Evolutionary conservation across 805 yeast genomes (phyloP), one percentile per base, ranked within the genome.

Genomic region (Hanseniaspora valbyensis): DNA sequence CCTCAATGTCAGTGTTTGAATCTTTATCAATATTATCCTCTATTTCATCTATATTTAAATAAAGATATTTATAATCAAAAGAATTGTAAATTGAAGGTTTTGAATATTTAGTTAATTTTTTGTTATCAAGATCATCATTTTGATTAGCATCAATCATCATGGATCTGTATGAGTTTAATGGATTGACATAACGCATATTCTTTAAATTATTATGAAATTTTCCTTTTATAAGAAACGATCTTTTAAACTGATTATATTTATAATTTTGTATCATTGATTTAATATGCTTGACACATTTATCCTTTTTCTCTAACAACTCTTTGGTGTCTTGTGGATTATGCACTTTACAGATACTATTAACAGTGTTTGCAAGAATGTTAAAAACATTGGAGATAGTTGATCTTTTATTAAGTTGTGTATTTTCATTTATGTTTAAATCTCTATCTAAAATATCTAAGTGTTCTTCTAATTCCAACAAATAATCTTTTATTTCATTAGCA

Each of bases 1-100:
- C 51, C 24, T 48, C 51, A 6, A 16, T 29, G 18, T 48, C 51
- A 7, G 39, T 48, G 4, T 29, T 37, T 10, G 34, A 24, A 2
- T 48, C 51, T 7, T 28, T n/a, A 8, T 13, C 44, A 25, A 40
- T 18, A 32, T 40, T 33, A 9, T 40, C 51, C 1, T 13, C 3
- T 4, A 48, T 13, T 16, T 33, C 24, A 14, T 40, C 36, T 4
- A 32, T 8, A 6, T 39, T 21, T 6, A 21, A 19, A 18, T 40
- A 40, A 12, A 48, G 4, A 18, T 38, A 48, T 10, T 16, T 39
- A 7, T n/a, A 13, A 22, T 48, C 51, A 3, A 48, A n/a, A 13
- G 39, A 41, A 2, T 30, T 14, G 18, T 41, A 41, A 18, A 41
- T 41, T 3, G 30, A 41, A 10, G 18, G n/a, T 6, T 22, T 25